Conservation (phyloP, 805 yeast species). For the Metschnikowia aberdeeniae region DNA sequence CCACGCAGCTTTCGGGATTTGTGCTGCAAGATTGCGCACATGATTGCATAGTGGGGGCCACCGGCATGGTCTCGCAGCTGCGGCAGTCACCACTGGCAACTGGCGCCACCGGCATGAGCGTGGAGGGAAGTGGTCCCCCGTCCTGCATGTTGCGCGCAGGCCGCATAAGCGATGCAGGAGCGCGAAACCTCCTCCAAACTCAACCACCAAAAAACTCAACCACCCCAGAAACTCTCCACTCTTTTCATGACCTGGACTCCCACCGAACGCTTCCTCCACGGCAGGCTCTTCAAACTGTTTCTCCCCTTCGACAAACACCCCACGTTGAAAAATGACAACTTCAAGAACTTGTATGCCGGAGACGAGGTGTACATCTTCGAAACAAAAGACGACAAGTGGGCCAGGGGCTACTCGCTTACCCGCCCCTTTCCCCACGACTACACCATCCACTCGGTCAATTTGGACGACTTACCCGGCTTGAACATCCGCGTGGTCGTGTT, state of each 20-base stretch:
- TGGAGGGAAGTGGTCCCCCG: too few relatives aligned
- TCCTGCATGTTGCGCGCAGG: too few relatives aligned
- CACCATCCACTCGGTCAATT: constrained; percentile 53
- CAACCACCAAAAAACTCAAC: too few relatives aligned
- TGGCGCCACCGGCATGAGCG: too few relatives aligned
- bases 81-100: too few relatives aligned
- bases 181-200: neutral
- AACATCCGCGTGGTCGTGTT: constrained; percentile 53
- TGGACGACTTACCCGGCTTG: constrained; percentile 60
- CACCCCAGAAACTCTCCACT: too few relatives aligned
- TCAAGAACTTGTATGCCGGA: constrained; percentile 63
- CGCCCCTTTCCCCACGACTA: constrained; percentile 71
- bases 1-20: constrained; percentile 30
- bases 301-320: constrained; percentile 42
- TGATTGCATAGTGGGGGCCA: constrained; percentile 32
- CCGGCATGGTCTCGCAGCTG: too few relatives aligned
- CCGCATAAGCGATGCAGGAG: constrained; percentile 1
- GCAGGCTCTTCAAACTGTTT: constrained; percentile 37
- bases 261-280: constrained; percentile 33
- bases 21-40: constrained; percentile 28
- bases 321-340: constrained; percentile 32
- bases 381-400: constrained; percentile 60
- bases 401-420: constrained; percentile 67
- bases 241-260: constrained; percentile 32
- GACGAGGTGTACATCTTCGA: constrained; percentile 78